Evolutionary conservation across 2,329 filamentous ascomycete genomes (phyloP).

Genomic region (Talaromyces piceae): DNA sequence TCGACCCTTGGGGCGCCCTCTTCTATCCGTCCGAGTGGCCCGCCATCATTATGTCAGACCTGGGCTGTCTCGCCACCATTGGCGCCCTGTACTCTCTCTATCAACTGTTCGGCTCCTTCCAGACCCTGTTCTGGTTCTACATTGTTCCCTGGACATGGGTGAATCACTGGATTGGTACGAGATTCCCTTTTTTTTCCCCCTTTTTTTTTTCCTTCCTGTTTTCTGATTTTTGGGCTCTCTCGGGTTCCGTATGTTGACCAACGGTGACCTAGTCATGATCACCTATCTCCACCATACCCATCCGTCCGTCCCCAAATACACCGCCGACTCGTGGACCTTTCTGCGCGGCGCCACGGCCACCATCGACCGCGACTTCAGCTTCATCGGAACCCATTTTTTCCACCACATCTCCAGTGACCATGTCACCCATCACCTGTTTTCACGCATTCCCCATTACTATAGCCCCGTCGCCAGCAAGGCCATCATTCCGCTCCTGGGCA

Average conservation of each 20-base stretch:
- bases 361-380: slow-evolving; percentile 3
- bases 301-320: background rate
- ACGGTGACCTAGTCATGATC: slow-evolving; percentile 8
- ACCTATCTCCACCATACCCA: slow-evolving; percentile 10
- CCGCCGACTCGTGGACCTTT: slow-evolving; percentile 1
- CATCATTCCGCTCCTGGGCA: slow-evolving; percentile 2
- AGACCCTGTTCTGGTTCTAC: background rate
- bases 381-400: slow-evolving; percentile 8
- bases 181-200: background rate
- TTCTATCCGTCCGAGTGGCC: background rate
- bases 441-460: slow-evolving; percentile 2
- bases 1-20: background rate
- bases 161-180: slow-evolving; percentile 2
- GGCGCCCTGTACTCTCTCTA: background rate
- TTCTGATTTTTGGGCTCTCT: no score
- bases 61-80: background rate
- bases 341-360: background rate
- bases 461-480: slow-evolving; percentile 1
- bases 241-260: no score
- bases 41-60: background rate
- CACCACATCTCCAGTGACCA: slow-evolving; percentile 5
- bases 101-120: background rate
- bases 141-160: slow-evolving; percentile 1
- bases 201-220: background rate
- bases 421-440: slow-evolving; percentile 4